These are phyloP conservation scores for Exophiala sideris DNA, from an alignment of 2,329 filamentous ascomycete genomes.

Conservation along the genomic window DNA sequence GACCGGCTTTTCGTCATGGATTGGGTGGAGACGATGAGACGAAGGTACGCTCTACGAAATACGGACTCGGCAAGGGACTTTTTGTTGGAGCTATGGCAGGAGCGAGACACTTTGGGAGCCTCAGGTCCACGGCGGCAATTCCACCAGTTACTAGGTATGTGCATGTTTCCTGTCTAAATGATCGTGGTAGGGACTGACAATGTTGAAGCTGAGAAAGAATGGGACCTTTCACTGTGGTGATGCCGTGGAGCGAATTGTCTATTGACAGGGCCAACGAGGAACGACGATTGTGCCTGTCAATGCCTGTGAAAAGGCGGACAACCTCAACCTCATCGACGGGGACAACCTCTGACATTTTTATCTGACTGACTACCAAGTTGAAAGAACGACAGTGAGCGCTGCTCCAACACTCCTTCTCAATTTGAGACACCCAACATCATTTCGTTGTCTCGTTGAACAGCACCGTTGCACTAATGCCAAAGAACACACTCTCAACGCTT, in stretches of 20 bases:
- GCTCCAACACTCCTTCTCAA: no score
- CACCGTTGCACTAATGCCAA: no score
- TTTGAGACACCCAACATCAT: no score
- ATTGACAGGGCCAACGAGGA: neutral
- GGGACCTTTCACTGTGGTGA: neutral
- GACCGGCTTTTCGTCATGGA: neutral
- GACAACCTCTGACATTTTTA: no score
- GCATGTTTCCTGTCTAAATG: neutral
- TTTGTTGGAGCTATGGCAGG: neutral
- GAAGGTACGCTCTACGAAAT: neutral
- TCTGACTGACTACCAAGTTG: no score
- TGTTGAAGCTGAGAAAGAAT: neutral
- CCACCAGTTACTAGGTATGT: neutral
- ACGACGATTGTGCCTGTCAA: no score
- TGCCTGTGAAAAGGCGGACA: no score
- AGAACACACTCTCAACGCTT: no score
- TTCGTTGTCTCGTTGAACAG: no score
- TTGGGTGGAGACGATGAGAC: neutral
- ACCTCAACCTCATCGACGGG: neutral
- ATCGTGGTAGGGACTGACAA: neutral
- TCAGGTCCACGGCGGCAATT: neutral
- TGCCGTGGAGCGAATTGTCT: neutral
- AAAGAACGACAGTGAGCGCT: no score
- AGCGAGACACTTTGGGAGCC: neutral
- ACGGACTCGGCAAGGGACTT: slow-evolving; percentile 1